Evolutionary conservation across 805 yeast genomes (phyloP).

Genomic region (Saturnispora sekii): DNA sequence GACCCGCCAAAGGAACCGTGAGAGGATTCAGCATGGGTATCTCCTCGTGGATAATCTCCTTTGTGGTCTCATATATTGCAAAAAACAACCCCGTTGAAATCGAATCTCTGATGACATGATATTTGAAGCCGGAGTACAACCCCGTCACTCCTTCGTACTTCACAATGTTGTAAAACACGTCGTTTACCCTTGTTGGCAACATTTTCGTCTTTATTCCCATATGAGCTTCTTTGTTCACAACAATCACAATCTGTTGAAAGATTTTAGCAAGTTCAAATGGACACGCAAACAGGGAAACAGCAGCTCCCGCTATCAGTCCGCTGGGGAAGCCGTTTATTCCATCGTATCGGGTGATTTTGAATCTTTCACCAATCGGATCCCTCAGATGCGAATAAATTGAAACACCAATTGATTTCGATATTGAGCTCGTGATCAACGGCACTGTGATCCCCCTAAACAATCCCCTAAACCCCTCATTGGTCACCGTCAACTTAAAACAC

Average conservation of each 20-base stretch:
- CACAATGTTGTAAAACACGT: slow-evolving; percentile 44
- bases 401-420: slow-evolving; percentile 57
- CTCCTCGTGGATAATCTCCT: slow-evolving; percentile 33
- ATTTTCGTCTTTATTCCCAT: slow-evolving; percentile 13
- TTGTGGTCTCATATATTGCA: slow-evolving; percentile 65
- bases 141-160: slow-evolving; percentile 52
- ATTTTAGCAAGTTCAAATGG: slow-evolving; percentile 83
- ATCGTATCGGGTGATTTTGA: neutral
- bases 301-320: slow-evolving; percentile 60
- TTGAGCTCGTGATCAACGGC: slow-evolving; percentile 57
- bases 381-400: slow-evolving; percentile 49
- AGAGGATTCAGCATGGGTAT: slow-evolving; percentile 25
- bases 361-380: slow-evolving; percentile 24
- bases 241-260: slow-evolving; percentile 60
- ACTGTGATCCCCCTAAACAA: slow-evolving; percentile 72
- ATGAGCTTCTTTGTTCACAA: slow-evolving; percentile 30
- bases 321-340: slow-evolving; percentile 34
- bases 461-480: slow-evolving; percentile 56
- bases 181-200: slow-evolving; percentile 27
- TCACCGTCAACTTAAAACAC: slow-evolving; percentile 47
- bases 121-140: slow-evolving; percentile 62
- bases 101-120: slow-evolving; percentile 60
- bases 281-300: slow-evolving; percentile 57
- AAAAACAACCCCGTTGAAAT: slow-evolving; percentile 66
- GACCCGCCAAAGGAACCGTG: slow-evolving; percentile 64